Percentiles rank a stretch among this genome's conserved stretches.
These are phyloP conservation scores for Apiospora arundinis DNA, from an alignment of 2,329 filamentous ascomycete genomes.

Conservation along the genomic window DNA sequence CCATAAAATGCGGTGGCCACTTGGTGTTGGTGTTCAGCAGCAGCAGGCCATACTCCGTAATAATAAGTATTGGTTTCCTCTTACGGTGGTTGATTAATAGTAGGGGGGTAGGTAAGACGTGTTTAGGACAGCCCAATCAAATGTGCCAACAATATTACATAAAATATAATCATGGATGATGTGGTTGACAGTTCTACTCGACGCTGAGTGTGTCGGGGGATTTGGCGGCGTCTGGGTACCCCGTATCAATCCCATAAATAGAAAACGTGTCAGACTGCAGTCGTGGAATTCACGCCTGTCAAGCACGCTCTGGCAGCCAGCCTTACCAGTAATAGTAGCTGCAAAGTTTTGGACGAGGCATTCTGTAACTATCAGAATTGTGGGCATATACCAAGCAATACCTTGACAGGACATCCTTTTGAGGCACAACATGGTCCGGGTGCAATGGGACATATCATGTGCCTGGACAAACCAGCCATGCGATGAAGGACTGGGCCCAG, in stretches of 20 bases:
- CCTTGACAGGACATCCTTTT: neutral
- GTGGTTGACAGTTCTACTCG: neutral
- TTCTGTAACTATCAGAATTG: neutral
- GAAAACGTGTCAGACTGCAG: neutral
- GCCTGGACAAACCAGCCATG: neutral
- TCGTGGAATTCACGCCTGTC: neutral
- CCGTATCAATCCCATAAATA: slow-evolving; percentile 13
- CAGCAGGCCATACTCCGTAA: neutral
- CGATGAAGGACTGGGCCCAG: neutral
- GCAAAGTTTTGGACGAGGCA: neutral
- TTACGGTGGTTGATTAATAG: neutral
- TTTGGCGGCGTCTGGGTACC: slow-evolving; percentile 3
- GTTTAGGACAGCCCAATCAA: neutral
- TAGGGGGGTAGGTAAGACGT: neutral
- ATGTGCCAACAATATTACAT: neutral
- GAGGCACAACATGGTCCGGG: neutral
- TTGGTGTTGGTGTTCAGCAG: neutral
- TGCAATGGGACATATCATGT: neutral
- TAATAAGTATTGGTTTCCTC: neutral
- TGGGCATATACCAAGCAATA: neutral
- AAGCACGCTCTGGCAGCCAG: neutral
- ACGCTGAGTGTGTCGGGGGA: slow-evolving; percentile 2
- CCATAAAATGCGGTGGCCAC: neutral
- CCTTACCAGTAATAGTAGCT: neutral
- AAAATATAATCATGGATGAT: neutral